Base-by-base conservation (phyloP, 2,329 filamentous ascomycete genomes). In the Botrytis byssoidea region DNA sequence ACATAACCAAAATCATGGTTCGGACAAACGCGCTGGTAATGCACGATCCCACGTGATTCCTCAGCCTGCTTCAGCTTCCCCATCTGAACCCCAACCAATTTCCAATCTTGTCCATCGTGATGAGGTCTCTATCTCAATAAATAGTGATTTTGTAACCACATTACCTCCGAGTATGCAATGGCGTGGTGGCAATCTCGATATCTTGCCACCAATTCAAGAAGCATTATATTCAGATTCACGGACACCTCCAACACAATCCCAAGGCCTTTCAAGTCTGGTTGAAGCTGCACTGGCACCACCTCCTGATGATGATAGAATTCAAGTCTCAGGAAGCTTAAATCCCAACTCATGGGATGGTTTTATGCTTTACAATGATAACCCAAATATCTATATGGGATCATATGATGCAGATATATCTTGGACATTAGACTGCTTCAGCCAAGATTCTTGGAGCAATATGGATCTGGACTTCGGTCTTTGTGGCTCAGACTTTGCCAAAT, bases 401-500 rank as follows among this genome's bases (percentile, higher is more conserved):
- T 80, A 80, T 69, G 77, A 79, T 74, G 78, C 78, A 16, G 78
- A 79, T 71, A 80, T 79, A 55, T 79, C 79, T 9, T 79, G 78
- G 78, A 77, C 78, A 14, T 59, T 80, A 29, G 74, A 77, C n/a
- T 77, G 77, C 55, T 69, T 73, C 25, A 69, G 71, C 29, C 71
- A 69, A 63, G 71, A 73, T 32, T 69, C 71, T 29, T 73, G 64
- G 64, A 61, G 55, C 37, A 69, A 69, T 51, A 73, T 73, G 55
- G 71, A 69, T 32, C 22, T 69, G 3, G 71, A 69, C 18, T 42
- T 69, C 22, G 55, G 40, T 22, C 32, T 69, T 51, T 25, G 16
- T 46, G 48, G 14, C 22, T 7, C 48, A 5, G 37, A 51, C 9
- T 40, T 73, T 20, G 32, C 46, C 14, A 61, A 69, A 22, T 16